A percentile compares a stretch with the other conserved stretches of the same genome.
Conservation (phyloP, 176 grass and related monocot genomes). For the Oryza meridionalis region DNA sequence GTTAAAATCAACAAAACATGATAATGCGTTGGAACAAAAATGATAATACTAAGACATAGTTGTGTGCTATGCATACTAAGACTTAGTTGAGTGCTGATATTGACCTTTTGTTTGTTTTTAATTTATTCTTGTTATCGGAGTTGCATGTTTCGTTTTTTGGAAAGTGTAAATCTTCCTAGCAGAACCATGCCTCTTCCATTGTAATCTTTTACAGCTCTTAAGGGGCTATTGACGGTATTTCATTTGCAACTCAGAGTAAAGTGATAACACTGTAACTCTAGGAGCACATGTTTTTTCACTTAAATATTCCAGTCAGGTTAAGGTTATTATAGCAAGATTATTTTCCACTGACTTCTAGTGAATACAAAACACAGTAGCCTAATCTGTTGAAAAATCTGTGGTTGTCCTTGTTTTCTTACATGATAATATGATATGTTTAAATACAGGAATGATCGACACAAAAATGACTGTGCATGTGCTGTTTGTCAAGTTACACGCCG, state of each 20-base stretch:
- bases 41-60: background rate
- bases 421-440: conserved; percentile 20
- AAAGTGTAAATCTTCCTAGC: background rate
- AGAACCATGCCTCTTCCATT: conserved; percentile 14
- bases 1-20: background rate
- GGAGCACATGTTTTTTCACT: background rate
- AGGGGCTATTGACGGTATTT: background rate
- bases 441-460: conserved; percentile 76
- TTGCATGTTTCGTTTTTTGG: background rate
- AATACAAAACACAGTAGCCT: background rate
- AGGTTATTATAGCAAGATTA: conserved; percentile 7
- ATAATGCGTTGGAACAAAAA: background rate
- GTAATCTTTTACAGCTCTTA: background rate
- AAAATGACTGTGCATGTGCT: conserved; percentile 74
- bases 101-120: background rate
- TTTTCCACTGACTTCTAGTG: background rate
- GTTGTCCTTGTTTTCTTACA: conserved; percentile 24
- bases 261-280: conserved; percentile 15
- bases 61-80: background rate
- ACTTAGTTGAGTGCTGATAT: conserved; percentile 6
- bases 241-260: background rate
- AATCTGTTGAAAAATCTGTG: background rate
- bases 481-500: conserved; percentile 83
- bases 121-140: background rate
- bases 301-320: conserved; percentile 29